Percentiles rank a stretch among this genome's conserved stretches.
Evolutionary conservation across 108 stramenopile genomes (phyloP).

Genomic region (Pseudonitzschia multiseries): DNA sequence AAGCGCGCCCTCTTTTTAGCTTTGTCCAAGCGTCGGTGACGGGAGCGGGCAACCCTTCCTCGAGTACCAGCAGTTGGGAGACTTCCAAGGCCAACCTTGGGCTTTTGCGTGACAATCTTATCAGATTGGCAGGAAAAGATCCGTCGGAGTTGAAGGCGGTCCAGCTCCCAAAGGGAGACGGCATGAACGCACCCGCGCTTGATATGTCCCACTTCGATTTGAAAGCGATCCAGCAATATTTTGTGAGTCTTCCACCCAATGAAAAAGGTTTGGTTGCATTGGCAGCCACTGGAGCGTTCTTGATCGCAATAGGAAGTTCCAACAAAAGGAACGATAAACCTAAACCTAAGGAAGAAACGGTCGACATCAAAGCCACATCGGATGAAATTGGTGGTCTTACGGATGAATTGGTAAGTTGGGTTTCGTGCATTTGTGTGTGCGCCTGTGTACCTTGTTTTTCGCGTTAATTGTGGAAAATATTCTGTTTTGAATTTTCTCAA

Average conservation of each 20-base stretch:
- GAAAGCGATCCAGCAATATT: neutral
- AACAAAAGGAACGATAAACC: neutral
- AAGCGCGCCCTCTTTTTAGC: neutral
- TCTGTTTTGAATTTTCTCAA: too few species aligned
- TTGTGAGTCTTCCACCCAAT: neutral
- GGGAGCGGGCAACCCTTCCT: neutral
- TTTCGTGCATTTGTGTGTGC: neutral
- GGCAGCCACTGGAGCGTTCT: neutral
- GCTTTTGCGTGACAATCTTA: neutral
- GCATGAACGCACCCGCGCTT: neutral
- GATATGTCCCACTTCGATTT: neutral
- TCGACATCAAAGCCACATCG: conserved; percentile 3
- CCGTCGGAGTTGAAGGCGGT: neutral
- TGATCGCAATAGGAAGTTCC: neutral
- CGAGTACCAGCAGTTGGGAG: neutral
- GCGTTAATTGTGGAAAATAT: neutral
- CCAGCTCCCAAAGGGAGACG: too few species aligned
- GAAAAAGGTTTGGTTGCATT: neutral
- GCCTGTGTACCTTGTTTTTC: neutral
- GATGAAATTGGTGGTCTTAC: conserved; percentile 2
- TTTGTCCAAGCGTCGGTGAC: neutral
- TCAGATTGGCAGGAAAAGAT: conserved; percentile 14
- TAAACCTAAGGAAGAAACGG: neutral
- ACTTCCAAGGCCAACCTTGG: neutral
- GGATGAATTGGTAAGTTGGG: conserved; percentile 13